A percentile compares a stretch with the other conserved stretches of the same genome.
These are phyloP conservation scores for Decorospora gaudefroyi DNA, from an alignment of 2,329 filamentous ascomycete genomes.

Conservation along the genomic window DNA sequence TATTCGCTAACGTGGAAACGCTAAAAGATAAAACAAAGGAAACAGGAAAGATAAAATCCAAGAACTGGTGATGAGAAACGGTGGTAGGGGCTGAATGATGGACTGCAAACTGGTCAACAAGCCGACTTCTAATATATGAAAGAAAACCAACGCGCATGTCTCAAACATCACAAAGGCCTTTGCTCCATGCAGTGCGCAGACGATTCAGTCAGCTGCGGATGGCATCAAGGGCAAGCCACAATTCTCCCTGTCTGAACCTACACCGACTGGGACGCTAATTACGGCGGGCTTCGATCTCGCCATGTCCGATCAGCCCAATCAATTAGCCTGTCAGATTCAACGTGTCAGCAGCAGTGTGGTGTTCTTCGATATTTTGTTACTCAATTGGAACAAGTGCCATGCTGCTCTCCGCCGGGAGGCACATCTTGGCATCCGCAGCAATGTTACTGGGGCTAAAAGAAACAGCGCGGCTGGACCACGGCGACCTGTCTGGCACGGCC, in stretches of 20 bases:
- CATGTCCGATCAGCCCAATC: constrained; percentile 12
- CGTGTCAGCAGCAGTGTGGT: constrained; percentile 18
- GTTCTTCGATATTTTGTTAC: constrained; percentile 14
- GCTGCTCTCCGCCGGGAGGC: constrained; percentile 2
- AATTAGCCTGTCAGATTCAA: constrained; percentile 13
- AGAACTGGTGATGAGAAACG: constrained; percentile 11
- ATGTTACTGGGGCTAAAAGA: not conserved
- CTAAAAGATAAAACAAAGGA: constrained; percentile 15
- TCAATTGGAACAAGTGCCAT: constrained; percentile 9
- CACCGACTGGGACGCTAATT: constrained; percentile 24
- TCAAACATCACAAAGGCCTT: constrained; percentile 17
- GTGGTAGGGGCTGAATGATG: constrained; percentile 14
- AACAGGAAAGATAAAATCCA: constrained; percentile 9
- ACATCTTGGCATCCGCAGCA: constrained; percentile 16
- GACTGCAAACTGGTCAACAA: constrained; percentile 3
- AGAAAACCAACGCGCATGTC: constrained; percentile 15
- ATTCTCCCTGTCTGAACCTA: constrained; percentile 16
- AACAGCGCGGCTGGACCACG: not conserved
- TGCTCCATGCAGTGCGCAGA: constrained; percentile 12
- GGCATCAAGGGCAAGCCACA: constrained; percentile 22
- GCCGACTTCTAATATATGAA: constrained; percentile 27
- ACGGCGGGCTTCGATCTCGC: constrained; percentile 25
- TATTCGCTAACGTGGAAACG: constrained; percentile 11
- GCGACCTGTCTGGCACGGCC: constrained; percentile 13
- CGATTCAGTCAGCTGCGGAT: constrained; percentile 25